Conservation (phyloP, 2,329 filamentous ascomycete genomes). For the Triangularia verruculosa region DNA sequence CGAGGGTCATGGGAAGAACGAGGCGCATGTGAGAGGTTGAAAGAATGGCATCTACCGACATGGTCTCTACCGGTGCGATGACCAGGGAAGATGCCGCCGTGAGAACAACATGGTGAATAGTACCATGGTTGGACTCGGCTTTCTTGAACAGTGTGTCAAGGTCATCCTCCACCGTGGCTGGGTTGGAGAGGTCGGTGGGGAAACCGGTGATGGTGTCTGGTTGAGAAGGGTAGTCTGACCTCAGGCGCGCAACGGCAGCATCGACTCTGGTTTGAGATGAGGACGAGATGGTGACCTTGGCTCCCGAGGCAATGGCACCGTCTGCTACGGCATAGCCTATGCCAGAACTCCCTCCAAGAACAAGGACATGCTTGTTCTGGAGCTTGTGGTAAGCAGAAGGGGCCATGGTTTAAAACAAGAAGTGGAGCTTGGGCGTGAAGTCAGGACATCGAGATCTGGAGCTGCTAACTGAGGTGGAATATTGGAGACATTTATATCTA, state of each 20-base stretch:
- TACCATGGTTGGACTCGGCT: slow-evolving; percentile 20
- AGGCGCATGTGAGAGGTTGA: slow-evolving; percentile 32
- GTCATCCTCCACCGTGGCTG: slow-evolving; percentile 32
- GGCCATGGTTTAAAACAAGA: slow-evolving; percentile 23
- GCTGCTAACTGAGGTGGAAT: not conserved
- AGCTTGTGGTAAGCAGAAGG: slow-evolving; percentile 36
- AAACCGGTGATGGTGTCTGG: slow-evolving; percentile 31
- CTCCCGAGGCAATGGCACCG: slow-evolving; percentile 52
- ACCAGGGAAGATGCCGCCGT: slow-evolving; percentile 33
- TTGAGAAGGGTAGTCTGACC: not conserved
- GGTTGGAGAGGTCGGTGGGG: slow-evolving; percentile 30
- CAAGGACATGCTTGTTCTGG: slow-evolving; percentile 44
- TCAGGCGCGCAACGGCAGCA: slow-evolving; percentile 37
- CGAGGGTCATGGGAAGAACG: slow-evolving; percentile 34
- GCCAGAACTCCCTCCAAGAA: slow-evolving; percentile 62
- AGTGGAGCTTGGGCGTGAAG: not conserved
- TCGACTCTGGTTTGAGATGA: slow-evolving; percentile 51
- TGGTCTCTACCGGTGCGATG: slow-evolving; percentile 20
- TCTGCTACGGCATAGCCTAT: slow-evolving; percentile 62
- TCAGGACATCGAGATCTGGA: not conserved
- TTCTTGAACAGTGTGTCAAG: slow-evolving; percentile 32
- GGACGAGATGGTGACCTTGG: slow-evolving; percentile 57
- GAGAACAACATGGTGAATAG: slow-evolving; percentile 30
- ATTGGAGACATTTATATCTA: not conserved
- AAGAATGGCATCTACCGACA: slow-evolving; percentile 30